Evolutionary conservation across 345 rosid genomes (phyloP).

Genomic region (Hypericum perforatum): DNA sequence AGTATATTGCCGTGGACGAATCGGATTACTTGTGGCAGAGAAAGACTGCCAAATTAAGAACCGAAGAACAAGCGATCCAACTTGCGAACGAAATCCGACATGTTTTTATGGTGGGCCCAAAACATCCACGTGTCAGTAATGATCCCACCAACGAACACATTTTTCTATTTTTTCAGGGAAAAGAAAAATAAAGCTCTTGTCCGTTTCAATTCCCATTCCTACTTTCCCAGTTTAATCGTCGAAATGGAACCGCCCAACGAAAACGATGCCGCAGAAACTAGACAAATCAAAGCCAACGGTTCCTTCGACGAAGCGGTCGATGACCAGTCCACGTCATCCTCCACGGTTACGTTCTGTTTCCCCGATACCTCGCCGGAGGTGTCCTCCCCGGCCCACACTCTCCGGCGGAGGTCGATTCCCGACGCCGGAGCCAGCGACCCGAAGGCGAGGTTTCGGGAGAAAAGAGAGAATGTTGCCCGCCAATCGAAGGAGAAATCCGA

Average conservation of each 20-base stretch:
- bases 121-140: no score
- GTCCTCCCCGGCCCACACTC: constrained; percentile 19
- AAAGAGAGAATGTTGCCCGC: constrained; percentile 11
- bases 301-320: constrained; percentile 48
- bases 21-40: no score
- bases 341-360: not conserved
- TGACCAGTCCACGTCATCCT: constrained; percentile 25
- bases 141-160: no score
- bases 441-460: constrained; percentile 12
- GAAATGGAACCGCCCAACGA: constrained; percentile 23
- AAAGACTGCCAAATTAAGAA: no score
- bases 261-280: not conserved
- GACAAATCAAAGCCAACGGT: constrained; percentile 17
- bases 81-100: no score
- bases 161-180: no score
- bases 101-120: no score
- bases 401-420: constrained; percentile 26
- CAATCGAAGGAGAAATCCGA: constrained; percentile 19
- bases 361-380: constrained; percentile 5
- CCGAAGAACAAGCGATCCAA: no score
- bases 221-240: not conserved
- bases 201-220: no score
- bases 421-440: not conserved
- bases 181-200: no score
- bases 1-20: no score